phyloP scores from a whole-genome alignment of 495 filamentous ascomycete genomes.

The Trichoderma reesei region DNA sequence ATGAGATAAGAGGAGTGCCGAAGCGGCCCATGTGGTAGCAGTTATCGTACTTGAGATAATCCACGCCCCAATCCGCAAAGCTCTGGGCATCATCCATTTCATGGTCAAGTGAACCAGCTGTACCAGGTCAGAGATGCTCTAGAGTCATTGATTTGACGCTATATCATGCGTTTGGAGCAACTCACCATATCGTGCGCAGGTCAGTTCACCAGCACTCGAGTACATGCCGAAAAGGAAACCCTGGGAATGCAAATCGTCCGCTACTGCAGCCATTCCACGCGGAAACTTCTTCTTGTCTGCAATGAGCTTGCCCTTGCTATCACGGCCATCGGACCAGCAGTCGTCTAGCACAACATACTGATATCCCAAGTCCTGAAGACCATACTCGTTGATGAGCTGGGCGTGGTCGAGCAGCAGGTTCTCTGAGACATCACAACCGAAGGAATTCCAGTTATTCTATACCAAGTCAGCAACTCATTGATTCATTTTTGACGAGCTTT shows the following conservation, averaged over 20 bases:
- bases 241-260: slow-evolving; percentile 42
- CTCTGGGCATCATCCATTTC: slow-evolving; percentile 27
- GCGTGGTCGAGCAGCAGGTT: slow-evolving; percentile 34
- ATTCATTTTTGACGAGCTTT: not conserved
- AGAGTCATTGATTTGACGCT: not conserved
- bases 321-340: slow-evolving; percentile 37
- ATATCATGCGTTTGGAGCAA: not conserved
- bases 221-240: slow-evolving; percentile 55
- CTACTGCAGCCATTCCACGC: slow-evolving; percentile 45
- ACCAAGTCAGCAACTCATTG: not conserved
- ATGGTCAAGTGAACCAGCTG: slow-evolving; percentile 28
- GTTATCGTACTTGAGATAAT: slow-evolving; percentile 30
- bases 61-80: slow-evolving; percentile 28
- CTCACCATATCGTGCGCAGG: slow-evolving; percentile 45
- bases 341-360: slow-evolving; percentile 48
- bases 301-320: slow-evolving; percentile 30
- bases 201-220: slow-evolving; percentile 43
- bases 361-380: slow-evolving; percentile 43
- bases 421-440: slow-evolving; percentile 41
- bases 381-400: slow-evolving; percentile 19
- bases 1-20: slow-evolving; percentile 1
- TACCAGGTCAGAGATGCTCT: not conserved
- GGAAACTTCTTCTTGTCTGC: slow-evolving; percentile 48
- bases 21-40: slow-evolving; percentile 13
- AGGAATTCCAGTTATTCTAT: slow-evolving; percentile 43